Conservation (phyloP, 2,329 filamentous ascomycete genomes). For the Penicillium sp. region DNA sequence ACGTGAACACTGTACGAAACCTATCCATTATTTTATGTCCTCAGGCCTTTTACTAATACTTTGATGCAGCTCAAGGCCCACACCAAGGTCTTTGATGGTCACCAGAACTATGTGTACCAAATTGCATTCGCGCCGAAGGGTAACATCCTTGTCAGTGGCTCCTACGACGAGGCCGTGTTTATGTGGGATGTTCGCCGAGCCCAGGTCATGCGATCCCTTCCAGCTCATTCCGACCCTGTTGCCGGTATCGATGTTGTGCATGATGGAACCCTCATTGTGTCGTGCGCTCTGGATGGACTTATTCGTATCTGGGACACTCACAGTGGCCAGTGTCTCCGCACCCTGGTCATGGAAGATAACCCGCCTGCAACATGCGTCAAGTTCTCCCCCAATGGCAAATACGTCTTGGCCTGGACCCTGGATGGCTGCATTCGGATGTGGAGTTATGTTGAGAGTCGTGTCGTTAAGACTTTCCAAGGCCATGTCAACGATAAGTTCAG, state of each 20-base stretch:
- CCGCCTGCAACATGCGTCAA: slow-evolving; percentile 83
- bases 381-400: slow-evolving; percentile 92
- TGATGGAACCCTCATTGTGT: slow-evolving; percentile 89
- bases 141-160: slow-evolving; percentile 92
- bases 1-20: slow-evolving; percentile 55
- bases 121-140: slow-evolving; percentile 96
- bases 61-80: slow-evolving; percentile 53
- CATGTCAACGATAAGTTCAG: slow-evolving; percentile 83
- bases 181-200: slow-evolving; percentile 93
- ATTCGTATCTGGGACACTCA: slow-evolving; percentile 95
- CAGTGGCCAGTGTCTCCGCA: slow-evolving; percentile 91
- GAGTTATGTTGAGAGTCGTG: slow-evolving; percentile 89
- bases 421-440: slow-evolving; percentile 88
- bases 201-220: slow-evolving; percentile 81
- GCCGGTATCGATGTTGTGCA: slow-evolving; percentile 88
- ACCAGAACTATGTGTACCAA: slow-evolving; percentile 95
- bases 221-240: slow-evolving; percentile 93
- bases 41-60: not conserved
- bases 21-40: not conserved
- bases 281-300: slow-evolving; percentile 85
- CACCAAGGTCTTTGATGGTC: slow-evolving; percentile 68
- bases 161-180: slow-evolving; percentile 95
- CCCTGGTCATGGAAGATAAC: slow-evolving; percentile 94
- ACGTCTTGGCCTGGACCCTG: slow-evolving; percentile 85
- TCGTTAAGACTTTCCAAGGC: slow-evolving; percentile 96